phyloP scores from a whole-genome alignment of 176 grass and related monocot species.

The Phragmites australis region DNA sequence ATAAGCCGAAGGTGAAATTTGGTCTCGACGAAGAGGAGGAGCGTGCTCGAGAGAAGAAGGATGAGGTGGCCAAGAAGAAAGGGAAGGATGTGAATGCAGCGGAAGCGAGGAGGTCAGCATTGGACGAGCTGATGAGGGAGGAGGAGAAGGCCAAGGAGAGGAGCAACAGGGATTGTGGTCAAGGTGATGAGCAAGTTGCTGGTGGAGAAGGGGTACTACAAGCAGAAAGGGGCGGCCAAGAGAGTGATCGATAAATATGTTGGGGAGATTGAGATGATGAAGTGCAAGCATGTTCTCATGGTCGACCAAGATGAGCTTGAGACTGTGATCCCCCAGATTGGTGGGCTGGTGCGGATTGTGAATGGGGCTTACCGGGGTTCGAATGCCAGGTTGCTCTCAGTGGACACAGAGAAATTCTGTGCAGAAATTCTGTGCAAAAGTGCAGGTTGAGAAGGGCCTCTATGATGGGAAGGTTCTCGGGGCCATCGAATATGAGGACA shows the following conservation, averaged over 20 bases:
- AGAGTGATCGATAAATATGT: conserved; percentile 82
- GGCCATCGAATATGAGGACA: conserved; percentile 89
- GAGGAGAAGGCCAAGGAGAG: conserved; percentile 91
- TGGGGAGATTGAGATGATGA: conserved; percentile 87
- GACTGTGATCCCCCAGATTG: conserved; percentile 92
- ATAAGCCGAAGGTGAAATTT: conserved; percentile 60
- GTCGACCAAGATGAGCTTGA: conserved; percentile 93
- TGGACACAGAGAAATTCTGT: conserved; percentile 71
- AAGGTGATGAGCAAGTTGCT: conserved; percentile 93
- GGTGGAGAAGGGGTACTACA: conserved; percentile 84
- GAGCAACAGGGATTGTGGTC: conserved; percentile 77
- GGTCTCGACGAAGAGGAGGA: conserved; percentile 60
- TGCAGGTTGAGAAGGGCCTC: conserved; percentile 87
- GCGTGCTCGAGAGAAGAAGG: neutral
- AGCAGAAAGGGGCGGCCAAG: conserved; percentile 79
- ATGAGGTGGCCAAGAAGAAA: conserved; percentile 45
- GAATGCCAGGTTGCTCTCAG: conserved; percentile 69
- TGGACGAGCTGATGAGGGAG: conserved; percentile 91
- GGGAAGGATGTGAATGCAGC: conserved; percentile 38
- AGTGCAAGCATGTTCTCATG: conserved; percentile 87
- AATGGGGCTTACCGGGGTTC: conserved; percentile 90
- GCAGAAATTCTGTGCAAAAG: conserved; percentile 78
- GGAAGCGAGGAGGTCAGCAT: conserved; percentile 47
- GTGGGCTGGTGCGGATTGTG: conserved; percentile 71
- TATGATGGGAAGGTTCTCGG: conserved; percentile 88